Evolutionary conservation across 2,329 filamentous ascomycete species (phyloP).

Genomic region (Trichoderma afroharzianum): DNA sequence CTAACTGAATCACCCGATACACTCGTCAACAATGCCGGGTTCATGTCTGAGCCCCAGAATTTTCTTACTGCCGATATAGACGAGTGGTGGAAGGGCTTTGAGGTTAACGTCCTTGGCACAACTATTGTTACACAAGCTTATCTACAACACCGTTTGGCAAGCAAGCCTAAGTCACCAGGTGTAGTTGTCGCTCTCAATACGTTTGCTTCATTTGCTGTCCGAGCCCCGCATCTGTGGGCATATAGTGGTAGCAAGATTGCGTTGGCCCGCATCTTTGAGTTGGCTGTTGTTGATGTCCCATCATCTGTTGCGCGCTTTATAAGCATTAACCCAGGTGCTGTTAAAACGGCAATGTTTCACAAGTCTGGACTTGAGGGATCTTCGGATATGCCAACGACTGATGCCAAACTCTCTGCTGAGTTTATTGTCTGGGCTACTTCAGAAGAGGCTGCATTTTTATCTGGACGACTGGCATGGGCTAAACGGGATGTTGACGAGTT

Average conservation of each 20-base stretch:
- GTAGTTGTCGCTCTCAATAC: not conserved
- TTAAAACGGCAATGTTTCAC: not conserved
- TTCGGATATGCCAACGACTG: not conserved
- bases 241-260: not conserved
- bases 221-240: not conserved
- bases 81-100: not conserved
- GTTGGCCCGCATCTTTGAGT: not conserved
- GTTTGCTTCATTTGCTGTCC: not conserved
- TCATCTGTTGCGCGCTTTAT: not conserved
- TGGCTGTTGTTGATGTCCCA: not conserved
- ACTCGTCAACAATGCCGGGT: not conserved
- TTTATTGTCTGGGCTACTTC: not conserved
- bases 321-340: not conserved
- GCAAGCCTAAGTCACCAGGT: not conserved
- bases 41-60: not conserved
- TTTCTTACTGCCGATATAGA: not conserved
- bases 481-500: not conserved
- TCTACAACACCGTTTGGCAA: not conserved
- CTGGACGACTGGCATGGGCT: not conserved
- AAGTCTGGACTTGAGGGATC: not conserved
- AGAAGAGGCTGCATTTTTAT: not conserved
- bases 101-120: not conserved
- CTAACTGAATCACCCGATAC: not conserved
- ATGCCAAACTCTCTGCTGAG: not conserved
- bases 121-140: not conserved